Percentiles rank a stretch among this genome's conserved stretches.
Conservation (phyloP, 2,329 filamentous ascomycete genomes). For the Cucurbitaria berberidis region DNA sequence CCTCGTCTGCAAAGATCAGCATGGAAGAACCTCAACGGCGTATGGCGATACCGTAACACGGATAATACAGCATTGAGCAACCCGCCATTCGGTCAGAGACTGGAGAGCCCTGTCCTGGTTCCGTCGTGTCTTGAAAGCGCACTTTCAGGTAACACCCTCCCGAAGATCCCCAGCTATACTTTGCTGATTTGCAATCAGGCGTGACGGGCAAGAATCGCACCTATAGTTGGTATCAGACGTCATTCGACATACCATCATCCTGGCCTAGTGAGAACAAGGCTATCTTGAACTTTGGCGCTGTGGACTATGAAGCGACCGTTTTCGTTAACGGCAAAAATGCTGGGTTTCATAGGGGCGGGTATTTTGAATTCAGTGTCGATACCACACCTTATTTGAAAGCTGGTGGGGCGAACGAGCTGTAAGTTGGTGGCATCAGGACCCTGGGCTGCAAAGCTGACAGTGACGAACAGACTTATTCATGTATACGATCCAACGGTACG, state of each 20-base stretch:
- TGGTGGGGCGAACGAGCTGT: slow-evolving; percentile 62
- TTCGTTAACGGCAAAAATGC: slow-evolving; percentile 64
- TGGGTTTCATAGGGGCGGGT: slow-evolving; percentile 65
- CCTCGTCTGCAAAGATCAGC: slow-evolving; percentile 61
- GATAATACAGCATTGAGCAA: slow-evolving; percentile 45
- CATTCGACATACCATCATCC: slow-evolving; percentile 56
- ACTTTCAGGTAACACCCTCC: slow-evolving; percentile 52
- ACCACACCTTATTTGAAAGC: slow-evolving; percentile 55
- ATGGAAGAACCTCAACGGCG: slow-evolving; percentile 65
- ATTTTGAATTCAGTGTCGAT: slow-evolving; percentile 67
- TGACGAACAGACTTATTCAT: slow-evolving; percentile 61
- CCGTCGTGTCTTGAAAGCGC: slow-evolving; percentile 63
- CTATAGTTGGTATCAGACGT: slow-evolving; percentile 58
- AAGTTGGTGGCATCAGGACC: slow-evolving; percentile 11
- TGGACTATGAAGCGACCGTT: slow-evolving; percentile 64
- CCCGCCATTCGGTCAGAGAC: slow-evolving; percentile 54
- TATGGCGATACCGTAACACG: slow-evolving; percentile 61
- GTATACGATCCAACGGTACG: slow-evolving; percentile 69
- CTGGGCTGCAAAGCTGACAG: background rate
- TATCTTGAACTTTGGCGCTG: slow-evolving; percentile 64
- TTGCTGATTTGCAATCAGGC: slow-evolving; percentile 47
- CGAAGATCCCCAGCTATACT: slow-evolving; percentile 40
- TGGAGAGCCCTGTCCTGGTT: slow-evolving; percentile 56
- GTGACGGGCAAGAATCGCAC: slow-evolving; percentile 48
- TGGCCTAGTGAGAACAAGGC: slow-evolving; percentile 55